phyloP scores from a whole-genome alignment of 257 asterid species.

The Nyctanthes arbortristis region DNA sequence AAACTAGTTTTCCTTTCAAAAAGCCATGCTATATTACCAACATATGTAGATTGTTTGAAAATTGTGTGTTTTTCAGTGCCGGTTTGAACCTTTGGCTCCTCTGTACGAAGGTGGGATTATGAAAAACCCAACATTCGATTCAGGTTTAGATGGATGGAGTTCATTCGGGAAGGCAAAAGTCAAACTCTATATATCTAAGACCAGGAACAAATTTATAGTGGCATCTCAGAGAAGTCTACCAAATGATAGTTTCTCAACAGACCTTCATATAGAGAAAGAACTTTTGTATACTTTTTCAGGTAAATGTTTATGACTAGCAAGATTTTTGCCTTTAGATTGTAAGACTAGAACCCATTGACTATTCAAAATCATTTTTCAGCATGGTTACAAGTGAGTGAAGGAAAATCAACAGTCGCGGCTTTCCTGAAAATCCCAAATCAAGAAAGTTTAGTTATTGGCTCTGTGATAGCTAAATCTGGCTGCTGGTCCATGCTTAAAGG shows the following conservation, averaged over 20 bases:
- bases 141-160: conserved; percentile 32
- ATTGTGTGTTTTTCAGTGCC: conserved; percentile 34
- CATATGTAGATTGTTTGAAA: not conserved
- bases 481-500: conserved; percentile 67
- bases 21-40: not conserved
- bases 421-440: not conserved
- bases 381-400: conserved; percentile 47
- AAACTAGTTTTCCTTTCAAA: not conserved
- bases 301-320: not conserved
- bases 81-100: conserved; percentile 38
- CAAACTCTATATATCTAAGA: conserved; percentile 14
- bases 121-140: conserved; percentile 29
- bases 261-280: conserved; percentile 30
- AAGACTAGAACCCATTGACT: not conserved
- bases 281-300: conserved; percentile 46
- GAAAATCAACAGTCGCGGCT: conserved; percentile 36
- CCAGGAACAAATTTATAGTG: conserved; percentile 37
- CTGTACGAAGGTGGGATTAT: conserved; percentile 47
- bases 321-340: not conserved
- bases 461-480: conserved; percentile 47
- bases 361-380: conserved; percentile 31
- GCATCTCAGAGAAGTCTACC: conserved; percentile 29
- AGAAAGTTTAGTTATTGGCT: conserved; percentile 25
- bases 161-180: conserved; percentile 30
- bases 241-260: conserved; percentile 28